A percentile compares a stretch with the other conserved stretches of the same genome.
Evolutionary conservation across 106 monocot genomes (phyloP).

Genomic region (Dactylorhiza incarnata): DNA sequence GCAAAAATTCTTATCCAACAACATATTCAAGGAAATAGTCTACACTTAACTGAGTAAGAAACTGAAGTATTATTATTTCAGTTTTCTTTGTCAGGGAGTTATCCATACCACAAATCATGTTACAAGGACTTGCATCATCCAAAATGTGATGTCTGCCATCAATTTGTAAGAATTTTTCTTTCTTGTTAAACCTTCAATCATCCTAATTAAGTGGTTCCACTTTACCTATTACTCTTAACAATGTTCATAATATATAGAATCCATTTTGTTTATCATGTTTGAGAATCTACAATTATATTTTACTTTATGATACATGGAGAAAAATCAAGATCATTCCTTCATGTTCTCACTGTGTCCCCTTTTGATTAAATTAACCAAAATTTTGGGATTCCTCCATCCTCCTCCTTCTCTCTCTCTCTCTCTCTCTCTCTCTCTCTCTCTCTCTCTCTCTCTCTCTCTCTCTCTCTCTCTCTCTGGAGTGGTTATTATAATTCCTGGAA

Average conservation of each 20-base stretch:
- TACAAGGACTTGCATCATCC: slow-evolving; percentile 94
- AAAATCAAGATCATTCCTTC: background rate
- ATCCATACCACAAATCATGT: slow-evolving; percentile 82
- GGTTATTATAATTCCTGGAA: too few species aligned
- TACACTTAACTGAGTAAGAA: background rate
- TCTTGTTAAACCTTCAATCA: background rate
- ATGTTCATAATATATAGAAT: background rate
- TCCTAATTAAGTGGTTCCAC: background rate
- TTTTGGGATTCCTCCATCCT: background rate
- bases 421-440: background rate
- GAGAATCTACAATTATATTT: background rate
- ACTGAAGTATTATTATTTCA: slow-evolving; percentile 24
- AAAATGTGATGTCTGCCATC: slow-evolving; percentile 90
- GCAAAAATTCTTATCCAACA: background rate
- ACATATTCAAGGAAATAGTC: background rate
- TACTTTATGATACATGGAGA: background rate
- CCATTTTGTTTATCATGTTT: background rate
- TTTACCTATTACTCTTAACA: background rate
- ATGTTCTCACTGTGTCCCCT: background rate
- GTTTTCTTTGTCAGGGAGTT: slow-evolving; percentile 79
- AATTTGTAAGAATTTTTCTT: slow-evolving; percentile 63
- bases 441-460: too few species aligned
- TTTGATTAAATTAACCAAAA: background rate
- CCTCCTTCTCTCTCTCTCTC: too few species aligned
- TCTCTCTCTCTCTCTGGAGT: too few species aligned